phyloP scores from a whole-genome alignment of 345 rosid genomes.

The Euphorbia pulcherrima region DNA sequence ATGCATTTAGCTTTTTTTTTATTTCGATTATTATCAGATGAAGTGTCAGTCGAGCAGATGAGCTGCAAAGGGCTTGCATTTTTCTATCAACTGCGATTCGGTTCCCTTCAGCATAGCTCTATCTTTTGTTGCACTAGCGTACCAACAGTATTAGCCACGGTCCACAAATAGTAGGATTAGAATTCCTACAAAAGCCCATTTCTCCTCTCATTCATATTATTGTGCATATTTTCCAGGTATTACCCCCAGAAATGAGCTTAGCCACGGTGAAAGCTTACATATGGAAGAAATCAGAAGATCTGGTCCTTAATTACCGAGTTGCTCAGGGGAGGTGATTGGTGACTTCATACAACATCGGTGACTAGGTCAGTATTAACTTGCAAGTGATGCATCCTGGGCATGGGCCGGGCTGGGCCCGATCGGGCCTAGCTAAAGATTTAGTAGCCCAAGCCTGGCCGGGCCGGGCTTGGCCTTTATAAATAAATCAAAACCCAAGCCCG shows the following conservation, averaged over 20 bases:
- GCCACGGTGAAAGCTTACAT: constrained; percentile 87
- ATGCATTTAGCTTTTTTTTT: too few relatives aligned
- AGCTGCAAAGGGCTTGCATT: background rate
- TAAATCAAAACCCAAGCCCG: too few relatives aligned
- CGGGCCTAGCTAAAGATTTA: too few relatives aligned
- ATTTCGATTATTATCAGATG: background rate
- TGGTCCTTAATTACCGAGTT: constrained; percentile 84
- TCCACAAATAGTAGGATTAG: background rate
- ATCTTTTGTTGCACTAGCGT: background rate
- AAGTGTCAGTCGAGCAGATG: background rate
- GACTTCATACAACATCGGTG: constrained; percentile 26
- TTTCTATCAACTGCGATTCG: too few relatives aligned
- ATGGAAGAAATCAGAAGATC: constrained; percentile 97
- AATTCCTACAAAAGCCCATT: background rate
- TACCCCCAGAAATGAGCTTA: constrained; percentile 94
- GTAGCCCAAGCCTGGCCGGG: too few relatives aligned
- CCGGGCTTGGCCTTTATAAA: too few relatives aligned
- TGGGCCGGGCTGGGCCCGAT: too few relatives aligned
- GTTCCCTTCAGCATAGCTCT: background rate
- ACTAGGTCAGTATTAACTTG: constrained; percentile 30
- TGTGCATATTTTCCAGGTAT: constrained; percentile 52
- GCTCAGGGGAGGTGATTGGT: constrained; percentile 73
- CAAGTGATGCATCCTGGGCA: background rate
- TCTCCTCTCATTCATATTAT: background rate
- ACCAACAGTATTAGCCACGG: too few relatives aligned